Percentiles rank a stretch among this genome's conserved stretches.
Evolutionary conservation across 495 filamentous ascomycete species (phyloP).

Genomic region (Penicillium psychrofluorescens): DNA sequence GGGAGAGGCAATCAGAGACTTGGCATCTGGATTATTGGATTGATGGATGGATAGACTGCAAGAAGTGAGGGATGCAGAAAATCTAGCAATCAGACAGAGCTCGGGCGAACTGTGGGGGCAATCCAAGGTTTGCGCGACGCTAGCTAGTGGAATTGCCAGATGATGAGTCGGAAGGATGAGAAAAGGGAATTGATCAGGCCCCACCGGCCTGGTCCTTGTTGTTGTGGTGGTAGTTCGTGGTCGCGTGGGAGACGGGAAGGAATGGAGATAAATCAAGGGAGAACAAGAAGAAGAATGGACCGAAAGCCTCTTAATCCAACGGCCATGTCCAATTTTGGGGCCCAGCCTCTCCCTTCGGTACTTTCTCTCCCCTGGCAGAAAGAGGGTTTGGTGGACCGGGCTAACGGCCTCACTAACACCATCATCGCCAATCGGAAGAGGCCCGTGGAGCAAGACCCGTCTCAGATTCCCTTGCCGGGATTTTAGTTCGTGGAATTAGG

Average conservation of each 20-base stretch:
- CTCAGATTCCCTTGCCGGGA: constrained; percentile 12
- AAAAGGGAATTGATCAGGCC: background rate
- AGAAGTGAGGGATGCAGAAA: constrained; percentile 20
- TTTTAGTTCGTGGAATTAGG: background rate
- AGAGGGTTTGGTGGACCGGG: too few relatives aligned
- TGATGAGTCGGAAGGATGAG: background rate
- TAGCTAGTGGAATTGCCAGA: background rate
- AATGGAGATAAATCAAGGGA: constrained; percentile 4
- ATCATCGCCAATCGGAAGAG: constrained; percentile 14
- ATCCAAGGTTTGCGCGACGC: constrained; percentile 6
- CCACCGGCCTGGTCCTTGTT: too few relatives aligned
- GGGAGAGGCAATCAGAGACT: too few relatives aligned
- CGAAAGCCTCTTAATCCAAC: constrained; percentile 7
- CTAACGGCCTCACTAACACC: background rate
- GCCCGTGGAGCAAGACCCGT: constrained; percentile 11
- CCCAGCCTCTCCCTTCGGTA: background rate
- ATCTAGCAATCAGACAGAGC: constrained; percentile 11
- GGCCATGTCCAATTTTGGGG: background rate
- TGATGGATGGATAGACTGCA: background rate
- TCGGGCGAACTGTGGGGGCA: constrained; percentile 9
- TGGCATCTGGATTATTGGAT: too few relatives aligned
- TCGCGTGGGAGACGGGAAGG: constrained; percentile 4
- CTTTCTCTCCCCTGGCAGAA: too few relatives aligned
- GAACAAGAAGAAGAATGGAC: constrained; percentile 7
- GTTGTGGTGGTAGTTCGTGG: too few relatives aligned